A percentile compares a stretch with the other conserved stretches of the same genome.
Evolutionary conservation across 1,284 basidiomycete species (phyloP).

Genomic region (Fomitopsis schrenkii): DNA sequence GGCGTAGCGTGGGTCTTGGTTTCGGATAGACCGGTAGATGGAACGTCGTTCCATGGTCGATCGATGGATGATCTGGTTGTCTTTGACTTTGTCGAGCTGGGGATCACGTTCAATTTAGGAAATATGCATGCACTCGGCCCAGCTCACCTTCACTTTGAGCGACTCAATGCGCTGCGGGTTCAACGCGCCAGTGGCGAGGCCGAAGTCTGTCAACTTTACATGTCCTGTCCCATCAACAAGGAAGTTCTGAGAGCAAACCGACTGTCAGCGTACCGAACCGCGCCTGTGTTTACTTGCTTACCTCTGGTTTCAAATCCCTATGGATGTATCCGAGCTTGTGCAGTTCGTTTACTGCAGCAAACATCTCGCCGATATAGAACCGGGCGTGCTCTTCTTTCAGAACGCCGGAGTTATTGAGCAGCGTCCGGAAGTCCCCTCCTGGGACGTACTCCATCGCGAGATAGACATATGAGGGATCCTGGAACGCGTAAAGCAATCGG

Average conservation of each 20-base stretch:
- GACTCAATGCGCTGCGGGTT: constrained; percentile 96
- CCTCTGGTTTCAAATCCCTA: constrained; percentile 97
- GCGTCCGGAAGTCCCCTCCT: constrained; percentile 92
- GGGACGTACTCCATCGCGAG: constrained; percentile 99
- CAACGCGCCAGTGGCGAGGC: constrained; percentile 93
- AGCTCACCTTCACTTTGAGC: constrained; percentile 82
- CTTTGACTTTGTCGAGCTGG: constrained; percentile 95
- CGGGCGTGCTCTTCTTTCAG: constrained; percentile 93
- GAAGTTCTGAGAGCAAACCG: constrained; percentile 74
- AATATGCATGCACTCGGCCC: background rate
- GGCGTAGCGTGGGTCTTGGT: constrained; percentile 90
- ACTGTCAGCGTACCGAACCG: background rate
- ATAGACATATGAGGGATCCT: constrained; percentile 86
- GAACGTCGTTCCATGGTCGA: constrained; percentile 95
- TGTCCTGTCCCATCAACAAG: constrained; percentile 94
- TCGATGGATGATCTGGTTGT: constrained; percentile 86
- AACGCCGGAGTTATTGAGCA: constrained; percentile 94
- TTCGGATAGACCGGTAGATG: constrained; percentile 90
- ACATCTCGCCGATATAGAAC: constrained; percentile 97
- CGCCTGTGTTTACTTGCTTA: constrained; percentile 27
- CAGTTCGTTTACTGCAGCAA: constrained; percentile 84
- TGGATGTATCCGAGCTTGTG: constrained; percentile 97
- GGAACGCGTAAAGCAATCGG: constrained; percentile 89
- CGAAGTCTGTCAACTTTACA: constrained; percentile 98
- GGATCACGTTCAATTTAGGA: background rate